These are phyloP conservation scores for Neocallimastix lanati DNA, from an alignment of 192 early-diverging fungal genomes.

Conservation along the genomic window DNA sequence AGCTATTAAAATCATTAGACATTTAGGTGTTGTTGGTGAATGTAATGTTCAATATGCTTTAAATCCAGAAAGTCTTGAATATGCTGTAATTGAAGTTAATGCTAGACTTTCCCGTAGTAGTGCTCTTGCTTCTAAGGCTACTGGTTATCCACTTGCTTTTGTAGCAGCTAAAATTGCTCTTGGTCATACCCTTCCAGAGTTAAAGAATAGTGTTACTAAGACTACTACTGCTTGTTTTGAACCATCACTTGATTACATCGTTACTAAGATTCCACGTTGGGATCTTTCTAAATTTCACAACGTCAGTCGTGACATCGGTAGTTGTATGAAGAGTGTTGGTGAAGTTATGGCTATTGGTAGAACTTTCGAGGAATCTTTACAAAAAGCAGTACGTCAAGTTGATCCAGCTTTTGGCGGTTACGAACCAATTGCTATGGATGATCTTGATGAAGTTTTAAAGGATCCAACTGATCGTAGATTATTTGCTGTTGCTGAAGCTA, in stretches of 20 bases:
- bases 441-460: constrained; percentile 41
- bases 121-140: constrained; percentile 93
- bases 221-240: constrained; percentile 93
- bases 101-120: constrained; percentile 71
- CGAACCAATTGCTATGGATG: constrained; percentile 19
- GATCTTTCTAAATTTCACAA: constrained; percentile 87
- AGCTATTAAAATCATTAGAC: constrained; percentile 87
- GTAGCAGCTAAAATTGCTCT: constrained; percentile 96
- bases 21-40: constrained; percentile 93
- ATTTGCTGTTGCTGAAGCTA: constrained; percentile 65
- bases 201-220: constrained; percentile 80
- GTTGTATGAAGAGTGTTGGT: constrained; percentile 82
- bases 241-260: constrained; percentile 85
- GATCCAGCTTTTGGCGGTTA: constrained; percentile 85
- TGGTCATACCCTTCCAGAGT: constrained; percentile 66
- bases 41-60: constrained; percentile 97
- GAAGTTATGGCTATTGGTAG: constrained; percentile 98
- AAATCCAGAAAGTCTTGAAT: constrained; percentile 72
- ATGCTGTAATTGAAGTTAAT: constrained; percentile 92
- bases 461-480: constrained; percentile 66
- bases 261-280: constrained; percentile 96
- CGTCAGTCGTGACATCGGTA: constrained; percentile 67
- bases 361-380: constrained; percentile 87
- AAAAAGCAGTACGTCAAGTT: constrained; percentile 90
- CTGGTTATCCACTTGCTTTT: constrained; percentile 93